Evolutionary conservation across 73 alveolate species (phyloP).

Genomic region (Paramecium caudatum): DNA sequence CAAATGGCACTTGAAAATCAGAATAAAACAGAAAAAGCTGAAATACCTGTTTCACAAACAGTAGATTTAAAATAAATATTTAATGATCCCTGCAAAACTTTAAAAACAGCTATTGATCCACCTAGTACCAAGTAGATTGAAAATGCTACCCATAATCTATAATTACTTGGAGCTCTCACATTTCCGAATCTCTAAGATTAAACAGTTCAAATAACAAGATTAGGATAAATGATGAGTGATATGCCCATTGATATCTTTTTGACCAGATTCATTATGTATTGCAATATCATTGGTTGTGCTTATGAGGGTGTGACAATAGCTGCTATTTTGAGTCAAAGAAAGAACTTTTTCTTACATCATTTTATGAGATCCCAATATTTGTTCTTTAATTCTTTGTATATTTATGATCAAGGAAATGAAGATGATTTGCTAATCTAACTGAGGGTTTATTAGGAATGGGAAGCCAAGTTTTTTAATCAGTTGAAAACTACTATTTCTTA

Average conservation of each 20-base stretch:
- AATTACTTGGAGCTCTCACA: constrained; percentile 29
- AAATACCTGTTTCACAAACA: not conserved
- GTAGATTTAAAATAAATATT: constrained; percentile 20
- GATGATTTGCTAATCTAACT: constrained; percentile 51
- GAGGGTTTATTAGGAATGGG: constrained; percentile 59
- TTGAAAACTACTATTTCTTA: not conserved
- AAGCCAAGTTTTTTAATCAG: not conserved
- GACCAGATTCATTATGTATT: constrained; percentile 38
- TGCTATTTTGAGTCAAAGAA: constrained; percentile 1
- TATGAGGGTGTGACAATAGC: not conserved
- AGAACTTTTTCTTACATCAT: constrained; percentile 47
- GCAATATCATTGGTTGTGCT: constrained; percentile 46
- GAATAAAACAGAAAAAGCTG: constrained; percentile 39
- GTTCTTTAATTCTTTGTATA: constrained; percentile 16
- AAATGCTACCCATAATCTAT: not conserved
- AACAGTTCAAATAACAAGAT: not conserved
- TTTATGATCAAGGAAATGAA: constrained; percentile 54
- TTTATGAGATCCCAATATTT: constrained; percentile 38
- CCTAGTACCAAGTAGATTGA: constrained; percentile 29
- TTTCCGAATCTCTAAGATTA: not conserved
- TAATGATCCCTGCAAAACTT: not conserved
- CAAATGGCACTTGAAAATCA: constrained; percentile 65
- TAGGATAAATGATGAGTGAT: constrained; percentile 57
- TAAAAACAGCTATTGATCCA: constrained; percentile 54
- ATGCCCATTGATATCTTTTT: constrained; percentile 51